Percentiles rank a stretch among this genome's conserved stretches.
These are phyloP conservation scores for Tylopilus felleus DNA, from an alignment of 768 basidiomycete genomes.

Conservation along the genomic window DNA sequence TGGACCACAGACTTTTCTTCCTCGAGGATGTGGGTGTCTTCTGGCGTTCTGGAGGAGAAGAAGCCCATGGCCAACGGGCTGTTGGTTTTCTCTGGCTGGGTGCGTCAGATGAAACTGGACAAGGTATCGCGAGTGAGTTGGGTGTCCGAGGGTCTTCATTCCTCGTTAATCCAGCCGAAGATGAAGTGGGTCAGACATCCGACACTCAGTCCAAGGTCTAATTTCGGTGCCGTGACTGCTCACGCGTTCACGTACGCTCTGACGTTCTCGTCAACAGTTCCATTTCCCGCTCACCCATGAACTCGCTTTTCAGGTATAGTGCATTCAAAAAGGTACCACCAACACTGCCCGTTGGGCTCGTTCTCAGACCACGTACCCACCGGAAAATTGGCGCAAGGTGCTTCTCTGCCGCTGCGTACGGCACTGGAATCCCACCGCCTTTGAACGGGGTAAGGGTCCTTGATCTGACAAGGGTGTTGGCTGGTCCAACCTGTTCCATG, in stretches of 20 bases:
- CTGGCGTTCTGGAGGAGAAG: conserved; percentile 27
- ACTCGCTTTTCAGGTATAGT: conserved; percentile 6
- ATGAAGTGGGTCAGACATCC: conserved; percentile 18
- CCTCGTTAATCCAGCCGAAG: conserved; percentile 4
- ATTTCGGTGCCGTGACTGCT: conserved; percentile 13
- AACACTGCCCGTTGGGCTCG: too few relatives aligned
- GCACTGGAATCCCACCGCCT: conserved; percentile 68
- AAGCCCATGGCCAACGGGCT: conserved; percentile 25
- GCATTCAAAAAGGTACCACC: not conserved
- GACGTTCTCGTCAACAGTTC: not conserved
- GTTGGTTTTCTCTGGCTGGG: not conserved
- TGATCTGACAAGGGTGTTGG: conserved; percentile 86
- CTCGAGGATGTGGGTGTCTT: conserved; percentile 17
- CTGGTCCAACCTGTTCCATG: conserved; percentile 93
- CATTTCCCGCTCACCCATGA: conserved; percentile 9
- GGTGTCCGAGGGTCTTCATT: conserved; percentile 25
- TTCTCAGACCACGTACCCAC: not conserved
- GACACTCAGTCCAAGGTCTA: conserved; percentile 21
- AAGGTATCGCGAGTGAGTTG: conserved; percentile 9
- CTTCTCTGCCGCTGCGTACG: conserved; percentile 12
- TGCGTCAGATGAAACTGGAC: not conserved
- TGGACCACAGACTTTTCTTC: conserved; percentile 49
- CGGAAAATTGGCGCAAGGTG: not conserved
- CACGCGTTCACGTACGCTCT: not conserved
- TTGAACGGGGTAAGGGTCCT: conserved; percentile 78